phyloP scores from a whole-genome alignment of 768 basidiomycete species.

The Phylloporus sp. region DNA sequence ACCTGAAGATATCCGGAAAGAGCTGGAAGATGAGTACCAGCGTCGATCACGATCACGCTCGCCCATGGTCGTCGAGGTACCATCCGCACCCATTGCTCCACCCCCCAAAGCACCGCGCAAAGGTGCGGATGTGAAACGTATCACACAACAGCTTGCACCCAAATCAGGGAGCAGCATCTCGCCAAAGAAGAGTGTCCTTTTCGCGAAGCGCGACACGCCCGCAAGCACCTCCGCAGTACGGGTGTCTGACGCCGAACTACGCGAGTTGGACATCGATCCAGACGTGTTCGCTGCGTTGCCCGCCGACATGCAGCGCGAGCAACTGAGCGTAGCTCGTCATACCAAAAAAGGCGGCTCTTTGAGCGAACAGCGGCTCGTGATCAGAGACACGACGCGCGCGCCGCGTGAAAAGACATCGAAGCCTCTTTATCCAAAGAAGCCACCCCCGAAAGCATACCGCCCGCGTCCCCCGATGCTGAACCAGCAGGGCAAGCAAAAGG shows the following conservation, averaged over 20 bases:
- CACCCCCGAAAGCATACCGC: constrained; percentile 53
- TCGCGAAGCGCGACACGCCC: constrained; percentile 31
- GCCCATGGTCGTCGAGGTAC: constrained; percentile 31
- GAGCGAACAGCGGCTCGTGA: constrained; percentile 41
- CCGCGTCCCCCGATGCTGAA: constrained; percentile 48
- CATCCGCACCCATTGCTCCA: constrained; percentile 1
- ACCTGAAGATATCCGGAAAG: constrained; percentile 62
- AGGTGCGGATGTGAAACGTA: constrained; percentile 47
- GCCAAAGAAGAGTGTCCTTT: constrained; percentile 34
- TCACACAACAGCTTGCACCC: constrained; percentile 61
- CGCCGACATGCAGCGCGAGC: constrained; percentile 63
- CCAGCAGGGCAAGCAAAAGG: constrained; percentile 46
- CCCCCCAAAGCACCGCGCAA: constrained; percentile 26
- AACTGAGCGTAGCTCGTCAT: constrained; percentile 56
- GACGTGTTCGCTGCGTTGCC: constrained; percentile 66
- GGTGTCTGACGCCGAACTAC: constrained; percentile 54
- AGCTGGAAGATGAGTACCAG: constrained; percentile 62
- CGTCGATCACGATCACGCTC: constrained; percentile 57
- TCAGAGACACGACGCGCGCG: constrained; percentile 38
- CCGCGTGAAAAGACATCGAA: constrained; percentile 32
- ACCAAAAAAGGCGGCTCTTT: constrained; percentile 36
- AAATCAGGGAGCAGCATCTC: constrained; percentile 40
- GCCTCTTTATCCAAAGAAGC: constrained; percentile 37
- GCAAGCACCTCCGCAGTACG: constrained; percentile 33
- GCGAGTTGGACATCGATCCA: constrained; percentile 65